phyloP scores from a whole-genome alignment of 768 basidiomycete genomes.

The Russula earlei region DNA sequence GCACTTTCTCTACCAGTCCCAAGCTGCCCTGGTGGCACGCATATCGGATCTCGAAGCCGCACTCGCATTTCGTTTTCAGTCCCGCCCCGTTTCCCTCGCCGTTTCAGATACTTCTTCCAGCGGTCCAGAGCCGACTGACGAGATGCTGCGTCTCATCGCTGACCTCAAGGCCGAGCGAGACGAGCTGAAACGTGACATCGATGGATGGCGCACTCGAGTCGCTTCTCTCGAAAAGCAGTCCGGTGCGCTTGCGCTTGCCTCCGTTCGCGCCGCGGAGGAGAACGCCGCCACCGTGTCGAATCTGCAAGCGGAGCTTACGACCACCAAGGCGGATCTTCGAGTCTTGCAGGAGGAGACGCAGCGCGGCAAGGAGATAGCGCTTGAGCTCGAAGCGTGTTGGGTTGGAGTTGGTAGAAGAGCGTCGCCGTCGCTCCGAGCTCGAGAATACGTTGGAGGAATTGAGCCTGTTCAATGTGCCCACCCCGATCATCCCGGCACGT shows the following conservation, averaged over 20 bases:
- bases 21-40: conserved; percentile 71
- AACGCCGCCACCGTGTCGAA: conserved; percentile 17
- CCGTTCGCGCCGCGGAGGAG: conserved; percentile 36
- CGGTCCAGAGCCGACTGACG: conserved; percentile 51
- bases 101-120: conserved; percentile 37
- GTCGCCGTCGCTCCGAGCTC: conserved; percentile 35
- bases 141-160: conserved; percentile 64
- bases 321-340: conserved; percentile 31
- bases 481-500: conserved; percentile 36
- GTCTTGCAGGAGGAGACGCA: conserved; percentile 28
- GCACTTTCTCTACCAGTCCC: conserved; percentile 79
- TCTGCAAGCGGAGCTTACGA: conserved; percentile 25
- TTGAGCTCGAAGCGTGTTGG: conserved; percentile 24
- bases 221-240: conserved; percentile 66
- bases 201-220: conserved; percentile 77
- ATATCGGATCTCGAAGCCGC: conserved; percentile 75
- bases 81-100: conserved; percentile 36
- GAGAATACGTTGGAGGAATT: conserved; percentile 43
- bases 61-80: conserved; percentile 37
- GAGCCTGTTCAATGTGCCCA: conserved; percentile 38
- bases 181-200: conserved; percentile 78
- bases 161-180: conserved; percentile 86
- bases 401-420: conserved; percentile 33
- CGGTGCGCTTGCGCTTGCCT: conserved; percentile 47
- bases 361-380: conserved; percentile 8